Base-by-base conservation (phyloP, 1,284 basidiomycete species). In the Leccinum fuscescens region DNA sequence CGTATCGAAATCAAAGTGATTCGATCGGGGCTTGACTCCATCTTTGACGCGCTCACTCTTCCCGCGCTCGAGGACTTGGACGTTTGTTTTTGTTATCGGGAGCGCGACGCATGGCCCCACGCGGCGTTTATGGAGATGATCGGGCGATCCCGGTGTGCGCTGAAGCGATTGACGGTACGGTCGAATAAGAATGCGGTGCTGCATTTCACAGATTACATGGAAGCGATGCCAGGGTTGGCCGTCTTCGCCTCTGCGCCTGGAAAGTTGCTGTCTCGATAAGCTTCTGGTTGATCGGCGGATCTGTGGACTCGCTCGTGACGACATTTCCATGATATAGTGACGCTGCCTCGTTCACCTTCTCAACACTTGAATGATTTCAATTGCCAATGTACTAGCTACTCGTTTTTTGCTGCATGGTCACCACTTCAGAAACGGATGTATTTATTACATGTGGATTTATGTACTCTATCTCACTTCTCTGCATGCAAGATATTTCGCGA, bases 41-140 rank as follows among this genome's bases (percentile, higher is more conserved):
- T 75, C 11, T 65, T 72, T 3, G 33, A 29, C 24, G 61, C 58
- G 0, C 60, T 72, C 33, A 61, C 63, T 0, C 51, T 74, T 22
- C 72, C 71, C 8, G 69, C 64, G 8, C 69, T 72, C 31, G 67
- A 75, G n/a, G 74, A 74, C 24, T 62, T 72, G 20, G 71, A 76
- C 14, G 52, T 72, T 6, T 71, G 69, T 24, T 72, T 76, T 54
- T 74, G 70, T 33, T 69, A 64, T 29, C 69, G 69, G 14, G 70
- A 70, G 24, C 66, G 67, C 31, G 67, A 72, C 12, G 31, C 39
- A 1, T 72, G 71, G 71, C 71, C 74, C 0, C 71, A 75, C 15
- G 44, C 46, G 1, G 33, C 68, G n/a, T 72, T 72, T 31, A 44
- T 67, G 54, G 63, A 58, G 27, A 65, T 72, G 59, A 4, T 74